Conservation (phyloP, 345 rosid species). For the Aquilaria sinensis region DNA sequence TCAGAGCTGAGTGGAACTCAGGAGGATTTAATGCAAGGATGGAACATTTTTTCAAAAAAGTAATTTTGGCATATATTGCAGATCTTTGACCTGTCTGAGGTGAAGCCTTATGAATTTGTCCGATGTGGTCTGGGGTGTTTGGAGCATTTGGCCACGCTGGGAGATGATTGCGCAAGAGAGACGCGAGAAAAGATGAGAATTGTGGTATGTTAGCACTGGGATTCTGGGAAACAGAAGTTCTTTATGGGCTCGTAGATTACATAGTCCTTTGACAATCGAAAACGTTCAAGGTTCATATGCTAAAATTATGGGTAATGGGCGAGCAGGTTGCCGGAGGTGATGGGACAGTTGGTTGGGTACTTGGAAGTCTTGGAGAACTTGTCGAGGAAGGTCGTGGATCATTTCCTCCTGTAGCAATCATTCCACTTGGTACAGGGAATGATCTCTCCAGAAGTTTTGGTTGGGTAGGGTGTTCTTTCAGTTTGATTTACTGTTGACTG, state of each 20-base stretch:
- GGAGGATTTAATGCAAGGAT: no score
- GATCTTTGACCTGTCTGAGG: constrained; percentile 81
- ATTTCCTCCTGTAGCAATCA: constrained; percentile 82
- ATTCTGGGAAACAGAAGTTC: neutral
- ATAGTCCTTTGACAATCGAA: neutral
- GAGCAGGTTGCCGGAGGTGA: constrained; percentile 99
- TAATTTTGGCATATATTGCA: constrained; percentile 17
- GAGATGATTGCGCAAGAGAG: constrained; percentile 76
- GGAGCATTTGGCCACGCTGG: constrained; percentile 64
- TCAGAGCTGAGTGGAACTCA: no score
- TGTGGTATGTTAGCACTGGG: constrained; percentile 57
- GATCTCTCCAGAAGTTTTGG: constrained; percentile 93
- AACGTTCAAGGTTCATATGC: constrained; percentile 1
- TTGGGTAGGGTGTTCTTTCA: constrained; percentile 57
- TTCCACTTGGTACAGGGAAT: constrained; percentile 97
- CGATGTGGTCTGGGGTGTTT: constrained; percentile 72
- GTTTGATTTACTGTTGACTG: constrained; percentile 12
- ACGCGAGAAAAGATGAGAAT: constrained; percentile 71
- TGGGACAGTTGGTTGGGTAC: constrained; percentile 98
- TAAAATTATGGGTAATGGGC: constrained; percentile 16
- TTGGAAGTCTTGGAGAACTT: constrained; percentile 78
- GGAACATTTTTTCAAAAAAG: neutral
- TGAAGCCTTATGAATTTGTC: constrained; percentile 80
- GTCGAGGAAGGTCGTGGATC: constrained; percentile 43
- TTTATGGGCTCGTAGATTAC: neutral